Percentiles rank a stretch among this genome's conserved stretches.
Conservation (phyloP, 768 basidiomycete genomes). For the Collybiopsis luxurians region DNA sequence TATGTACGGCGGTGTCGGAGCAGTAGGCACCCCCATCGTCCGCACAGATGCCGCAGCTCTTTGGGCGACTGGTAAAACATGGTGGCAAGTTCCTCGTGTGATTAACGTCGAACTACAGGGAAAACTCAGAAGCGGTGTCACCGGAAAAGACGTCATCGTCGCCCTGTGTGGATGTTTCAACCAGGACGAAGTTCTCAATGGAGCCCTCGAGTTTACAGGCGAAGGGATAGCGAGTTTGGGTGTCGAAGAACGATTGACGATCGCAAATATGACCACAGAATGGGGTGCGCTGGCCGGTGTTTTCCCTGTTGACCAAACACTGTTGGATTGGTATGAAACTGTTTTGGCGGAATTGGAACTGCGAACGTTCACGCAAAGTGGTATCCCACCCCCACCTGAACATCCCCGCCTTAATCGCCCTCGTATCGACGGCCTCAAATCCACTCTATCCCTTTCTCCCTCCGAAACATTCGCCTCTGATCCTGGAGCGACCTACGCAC, state of each 20-base stretch:
- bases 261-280: conserved; percentile 99
- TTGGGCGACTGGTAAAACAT: conserved; percentile 98
- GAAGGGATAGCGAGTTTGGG: conserved; percentile 75
- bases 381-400: conserved; percentile 63
- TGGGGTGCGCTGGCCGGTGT: conserved; percentile 98
- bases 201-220: conserved; percentile 94
- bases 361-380: conserved; percentile 63
- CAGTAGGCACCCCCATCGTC: conserved; percentile 96
- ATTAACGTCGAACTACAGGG: conserved; percentile 92
- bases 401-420: conserved; percentile 85
- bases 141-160: conserved; percentile 97
- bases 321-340: conserved; percentile 84
- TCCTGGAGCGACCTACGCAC: conserved; percentile 73
- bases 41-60: conserved; percentile 92
- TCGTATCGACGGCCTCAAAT: conserved; percentile 65
- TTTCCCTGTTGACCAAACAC: conserved; percentile 86
- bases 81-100: conserved; percentile 99
- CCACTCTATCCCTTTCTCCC: conserved; percentile 16
- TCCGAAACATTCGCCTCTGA: conserved; percentile 58
- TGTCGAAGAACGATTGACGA: conserved; percentile 93
- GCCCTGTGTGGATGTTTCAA: conserved; percentile 96
- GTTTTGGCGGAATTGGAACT: conserved; percentile 71
- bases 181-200: conserved; percentile 94
- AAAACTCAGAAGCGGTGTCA: conserved; percentile 80
- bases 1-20: conserved; percentile 98